These are phyloP conservation scores for Mycena olivaceomarginata DNA, from an alignment of 768 basidiomycete genomes.

Conservation along the genomic window DNA sequence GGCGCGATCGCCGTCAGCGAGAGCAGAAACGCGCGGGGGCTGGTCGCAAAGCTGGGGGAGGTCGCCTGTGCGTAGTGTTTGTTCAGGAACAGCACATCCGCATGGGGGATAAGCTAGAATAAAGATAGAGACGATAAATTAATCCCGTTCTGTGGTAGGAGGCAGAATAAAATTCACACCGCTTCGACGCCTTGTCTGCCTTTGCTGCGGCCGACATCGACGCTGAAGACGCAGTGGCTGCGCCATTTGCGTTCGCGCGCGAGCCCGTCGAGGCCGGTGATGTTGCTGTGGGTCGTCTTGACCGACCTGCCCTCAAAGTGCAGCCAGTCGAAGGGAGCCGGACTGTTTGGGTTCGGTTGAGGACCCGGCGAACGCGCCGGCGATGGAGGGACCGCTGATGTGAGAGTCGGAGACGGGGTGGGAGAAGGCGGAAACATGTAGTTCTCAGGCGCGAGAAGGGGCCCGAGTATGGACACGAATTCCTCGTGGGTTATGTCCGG, in stretches of 20 bases:
- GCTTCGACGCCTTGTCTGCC: constrained; percentile 87
- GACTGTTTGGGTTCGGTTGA: constrained; percentile 68
- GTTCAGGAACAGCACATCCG: constrained; percentile 88
- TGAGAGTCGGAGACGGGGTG: constrained; percentile 55
- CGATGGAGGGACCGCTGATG: constrained; percentile 52
- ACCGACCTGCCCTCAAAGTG: constrained; percentile 90
- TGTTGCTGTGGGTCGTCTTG: constrained; percentile 87
- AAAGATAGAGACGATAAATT: constrained; percentile 31
- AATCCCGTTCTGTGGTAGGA: constrained; percentile 16
- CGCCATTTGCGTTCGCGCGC: constrained; percentile 91
- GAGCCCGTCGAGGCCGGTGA: constrained; percentile 87
- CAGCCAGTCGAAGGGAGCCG: constrained; percentile 91
- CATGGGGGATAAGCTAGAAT: constrained; percentile 85
- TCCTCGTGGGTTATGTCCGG: constrained; percentile 93
- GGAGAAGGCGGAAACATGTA: constrained; percentile 67
- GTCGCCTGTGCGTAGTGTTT: constrained; percentile 82
- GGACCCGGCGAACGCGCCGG: constrained; percentile 49
- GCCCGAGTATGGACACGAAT: constrained; percentile 86
- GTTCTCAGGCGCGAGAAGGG: constrained; percentile 89
- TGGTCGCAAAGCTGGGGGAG: constrained; percentile 74
- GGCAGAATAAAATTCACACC: constrained; percentile 65
- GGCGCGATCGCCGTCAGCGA: constrained; percentile 81
- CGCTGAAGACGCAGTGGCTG: constrained; percentile 86
- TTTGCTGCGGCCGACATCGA: constrained; percentile 82
- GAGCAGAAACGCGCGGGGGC: constrained; percentile 86